phyloP scores from a whole-genome alignment of 2,329 filamentous ascomycete genomes.

The Trichothecium sympodiale region DNA sequence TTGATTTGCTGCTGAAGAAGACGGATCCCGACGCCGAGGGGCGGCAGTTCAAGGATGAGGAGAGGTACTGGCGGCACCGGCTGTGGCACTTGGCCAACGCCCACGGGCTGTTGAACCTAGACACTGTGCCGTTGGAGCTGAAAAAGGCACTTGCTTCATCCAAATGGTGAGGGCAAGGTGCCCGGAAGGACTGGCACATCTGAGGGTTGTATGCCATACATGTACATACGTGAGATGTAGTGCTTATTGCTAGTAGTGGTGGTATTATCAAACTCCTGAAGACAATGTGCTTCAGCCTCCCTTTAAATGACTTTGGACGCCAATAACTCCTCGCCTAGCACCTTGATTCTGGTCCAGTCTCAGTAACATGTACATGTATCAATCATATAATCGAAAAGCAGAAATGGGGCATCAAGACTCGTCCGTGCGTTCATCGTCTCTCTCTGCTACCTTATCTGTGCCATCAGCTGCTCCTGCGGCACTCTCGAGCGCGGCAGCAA shows the following conservation, averaged over 20 bases:
- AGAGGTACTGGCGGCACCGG: constrained; percentile 33
- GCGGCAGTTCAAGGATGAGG: constrained; percentile 8
- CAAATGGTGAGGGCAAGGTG: not conserved
- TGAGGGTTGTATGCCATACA: too few relatives aligned
- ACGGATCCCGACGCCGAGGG: constrained; percentile 10
- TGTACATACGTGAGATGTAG: too few relatives aligned
- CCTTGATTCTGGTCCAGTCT: too few relatives aligned
- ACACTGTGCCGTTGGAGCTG: constrained; percentile 11
- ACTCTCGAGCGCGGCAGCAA: constrained; percentile 31
- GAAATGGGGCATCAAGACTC: constrained; percentile 1
- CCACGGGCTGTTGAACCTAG: constrained; percentile 22
- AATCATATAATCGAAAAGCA: constrained; percentile 1
- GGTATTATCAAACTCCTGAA: too few relatives aligned
- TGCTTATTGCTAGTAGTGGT: too few relatives aligned
- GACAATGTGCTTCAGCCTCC: too few relatives aligned
- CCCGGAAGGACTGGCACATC: too few relatives aligned
- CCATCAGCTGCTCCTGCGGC: constrained; percentile 8
- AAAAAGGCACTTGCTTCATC: constrained; percentile 4
- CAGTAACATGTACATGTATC: too few relatives aligned
- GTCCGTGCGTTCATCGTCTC: constrained; percentile 1
- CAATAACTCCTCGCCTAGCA: too few relatives aligned
- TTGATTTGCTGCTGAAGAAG: constrained; percentile 16
- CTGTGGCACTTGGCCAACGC: constrained; percentile 38
- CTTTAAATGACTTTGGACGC: too few relatives aligned
- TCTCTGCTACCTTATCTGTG: not conserved